These are phyloP conservation scores for Debaryomycetaceae sp. DNA, from an alignment of 1,139 yeast genomes.

Conservation along the genomic window DNA sequence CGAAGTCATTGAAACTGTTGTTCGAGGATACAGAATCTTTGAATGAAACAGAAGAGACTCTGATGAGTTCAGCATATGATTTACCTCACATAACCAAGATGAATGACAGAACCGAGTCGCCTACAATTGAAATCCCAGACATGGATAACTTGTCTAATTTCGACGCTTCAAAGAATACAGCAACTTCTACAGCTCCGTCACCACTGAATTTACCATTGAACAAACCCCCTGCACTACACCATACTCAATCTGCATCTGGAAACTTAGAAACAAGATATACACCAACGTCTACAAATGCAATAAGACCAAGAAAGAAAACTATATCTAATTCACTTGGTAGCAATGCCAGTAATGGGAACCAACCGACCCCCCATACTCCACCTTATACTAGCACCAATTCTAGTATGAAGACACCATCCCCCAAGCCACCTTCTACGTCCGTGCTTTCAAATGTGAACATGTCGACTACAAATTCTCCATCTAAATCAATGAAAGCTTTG, in stretches of 20 bases:
- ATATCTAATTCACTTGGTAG: slow-evolving; percentile 34
- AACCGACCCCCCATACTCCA: slow-evolving; percentile 33
- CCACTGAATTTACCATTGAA: slow-evolving; percentile 22
- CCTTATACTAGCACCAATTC: slow-evolving; percentile 25
- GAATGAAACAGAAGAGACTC: slow-evolving; percentile 11
- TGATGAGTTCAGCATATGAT: slow-evolving; percentile 13
- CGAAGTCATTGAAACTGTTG: slow-evolving; percentile 67
- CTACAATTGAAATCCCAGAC: slow-evolving; percentile 48
- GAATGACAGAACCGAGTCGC: slow-evolving; percentile 32
- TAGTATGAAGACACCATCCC: slow-evolving; percentile 34
- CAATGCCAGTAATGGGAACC: slow-evolving; percentile 8
- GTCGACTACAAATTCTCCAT: slow-evolving; percentile 35
- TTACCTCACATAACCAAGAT: slow-evolving; percentile 12
- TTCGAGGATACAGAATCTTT: slow-evolving; percentile 48
- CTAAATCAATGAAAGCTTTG: slow-evolving; percentile 56
- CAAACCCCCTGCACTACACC: slow-evolving; percentile 49
- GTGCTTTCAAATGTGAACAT: slow-evolving; percentile 14
- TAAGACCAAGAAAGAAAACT: slow-evolving; percentile 15
- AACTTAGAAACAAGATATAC: slow-evolving; percentile 35
- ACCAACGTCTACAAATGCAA: slow-evolving; percentile 17
- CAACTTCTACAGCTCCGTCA: slow-evolving; percentile 22
- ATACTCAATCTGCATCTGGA: slow-evolving; percentile 49
- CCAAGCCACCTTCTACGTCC: slow-evolving; percentile 32
- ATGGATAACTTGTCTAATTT: slow-evolving; percentile 34
- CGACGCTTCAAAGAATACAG: slow-evolving; percentile 10